Conservation (phyloP, 805 yeast species). For the Kuraishia ogatae region DNA sequence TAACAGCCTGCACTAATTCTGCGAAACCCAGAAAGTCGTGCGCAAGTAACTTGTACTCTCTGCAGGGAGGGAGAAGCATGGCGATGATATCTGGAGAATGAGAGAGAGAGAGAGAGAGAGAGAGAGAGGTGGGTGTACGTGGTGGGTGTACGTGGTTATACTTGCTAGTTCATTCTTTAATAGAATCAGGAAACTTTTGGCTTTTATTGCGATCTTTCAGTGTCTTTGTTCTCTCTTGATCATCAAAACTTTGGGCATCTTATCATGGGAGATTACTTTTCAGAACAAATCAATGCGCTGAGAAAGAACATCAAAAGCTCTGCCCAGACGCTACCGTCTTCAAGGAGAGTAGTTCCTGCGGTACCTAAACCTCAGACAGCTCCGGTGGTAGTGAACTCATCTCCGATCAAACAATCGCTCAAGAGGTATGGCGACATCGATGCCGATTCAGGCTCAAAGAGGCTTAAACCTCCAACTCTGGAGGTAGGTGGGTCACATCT, state of each 20-base stretch:
- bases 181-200: too few relatives aligned
- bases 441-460: neutral
- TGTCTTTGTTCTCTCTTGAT: too few relatives aligned
- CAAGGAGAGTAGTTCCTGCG: conserved; percentile 18
- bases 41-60: too few relatives aligned
- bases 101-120: too few relatives aligned
- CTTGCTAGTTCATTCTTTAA: too few relatives aligned
- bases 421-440: neutral
- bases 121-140: too few relatives aligned
- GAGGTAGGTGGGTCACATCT: conserved; percentile 40
- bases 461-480: conserved; percentile 3
- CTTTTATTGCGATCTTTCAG: too few relatives aligned
- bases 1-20: too few relatives aligned
- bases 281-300: conserved; percentile 53
- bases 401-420: conserved; percentile 3
- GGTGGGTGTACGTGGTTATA: too few relatives aligned
- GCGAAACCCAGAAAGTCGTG: too few relatives aligned
- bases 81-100: too few relatives aligned
- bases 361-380: conserved; percentile 2
- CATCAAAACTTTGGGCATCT: neutral
- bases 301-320: conserved; percentile 45
- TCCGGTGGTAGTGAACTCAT: neutral
- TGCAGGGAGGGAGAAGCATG: too few relatives aligned
- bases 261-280: conserved; percentile 21
- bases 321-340: conserved; percentile 42